Percentiles rank a stretch among this genome's conserved stretches.
Conservation (phyloP, 352 stramenopile genomes). For the Phytopythium helicoides region DNA sequence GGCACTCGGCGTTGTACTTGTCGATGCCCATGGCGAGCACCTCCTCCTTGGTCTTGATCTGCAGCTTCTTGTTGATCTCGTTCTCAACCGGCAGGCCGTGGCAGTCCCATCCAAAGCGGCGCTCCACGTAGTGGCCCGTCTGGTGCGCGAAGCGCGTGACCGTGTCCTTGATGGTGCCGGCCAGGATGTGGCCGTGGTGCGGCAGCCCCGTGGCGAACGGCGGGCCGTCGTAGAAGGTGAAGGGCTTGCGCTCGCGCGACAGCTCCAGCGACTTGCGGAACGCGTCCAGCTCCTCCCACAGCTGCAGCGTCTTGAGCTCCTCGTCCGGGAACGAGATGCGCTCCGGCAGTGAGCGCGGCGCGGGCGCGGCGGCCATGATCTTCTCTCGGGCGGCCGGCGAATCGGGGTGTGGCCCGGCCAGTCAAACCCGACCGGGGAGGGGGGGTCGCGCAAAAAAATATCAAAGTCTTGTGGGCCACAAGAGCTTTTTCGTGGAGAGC, state of each 20-base stretch:
- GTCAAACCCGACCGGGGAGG: too few relatives aligned
- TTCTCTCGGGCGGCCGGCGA: too few relatives aligned
- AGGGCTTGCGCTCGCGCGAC: slow-evolving; percentile 93
- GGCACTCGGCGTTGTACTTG: slow-evolving; percentile 99
- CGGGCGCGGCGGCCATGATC: slow-evolving; percentile 26
- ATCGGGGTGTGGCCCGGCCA: too few relatives aligned
- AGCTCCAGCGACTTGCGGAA: slow-evolving; percentile 91
- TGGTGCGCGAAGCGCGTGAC: slow-evolving; percentile 99
- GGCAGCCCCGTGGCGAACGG: slow-evolving; percentile 98
- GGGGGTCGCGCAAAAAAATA: too few relatives aligned
- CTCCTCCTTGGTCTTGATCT: slow-evolving; percentile 97
- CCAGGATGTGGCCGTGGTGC: slow-evolving; percentile 98
- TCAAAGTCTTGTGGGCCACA: too few relatives aligned
- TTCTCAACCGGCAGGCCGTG: slow-evolving; percentile 99
- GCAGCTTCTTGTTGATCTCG: slow-evolving; percentile 99
- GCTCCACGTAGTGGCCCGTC: slow-evolving; percentile 96
- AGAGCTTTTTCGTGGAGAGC: too few relatives aligned
- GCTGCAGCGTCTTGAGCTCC: slow-evolving; percentile 69
- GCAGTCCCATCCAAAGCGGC: slow-evolving; percentile 99
- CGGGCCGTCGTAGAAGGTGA: slow-evolving; percentile 99
- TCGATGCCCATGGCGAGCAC: slow-evolving; percentile 97
- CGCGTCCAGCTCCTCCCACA: slow-evolving; percentile 87
- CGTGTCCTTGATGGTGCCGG: slow-evolving; percentile 99
- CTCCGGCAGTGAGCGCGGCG: slow-evolving; percentile 72
- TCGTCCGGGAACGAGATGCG: slow-evolving; percentile 86